A percentile compares a stretch with the other conserved stretches of the same genome.
These are phyloP conservation scores for Coffea humblotiana DNA, from an alignment of 305 asterid species.

Conservation along the genomic window DNA sequence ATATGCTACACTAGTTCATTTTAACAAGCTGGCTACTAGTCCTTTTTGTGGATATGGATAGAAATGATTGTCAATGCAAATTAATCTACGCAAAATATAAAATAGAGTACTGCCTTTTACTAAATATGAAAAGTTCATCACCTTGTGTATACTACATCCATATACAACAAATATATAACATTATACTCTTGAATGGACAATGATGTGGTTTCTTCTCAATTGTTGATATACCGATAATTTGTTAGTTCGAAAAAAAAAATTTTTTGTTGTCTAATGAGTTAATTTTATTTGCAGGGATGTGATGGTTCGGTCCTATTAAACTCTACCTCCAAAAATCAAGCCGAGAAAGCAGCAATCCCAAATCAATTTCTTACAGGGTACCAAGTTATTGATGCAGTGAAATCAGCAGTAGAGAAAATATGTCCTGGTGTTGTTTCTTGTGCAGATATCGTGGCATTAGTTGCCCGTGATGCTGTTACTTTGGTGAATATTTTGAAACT, in stretches of 20 bases:
- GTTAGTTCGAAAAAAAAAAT: too few relatives aligned
- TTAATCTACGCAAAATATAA: too few relatives aligned
- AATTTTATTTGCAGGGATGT: constrained; percentile 49
- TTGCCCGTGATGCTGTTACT: constrained; percentile 50
- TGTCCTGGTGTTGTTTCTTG: constrained; percentile 63
- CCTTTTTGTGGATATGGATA: too few relatives aligned
- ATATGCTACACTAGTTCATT: too few relatives aligned
- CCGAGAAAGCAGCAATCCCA: constrained; percentile 57
- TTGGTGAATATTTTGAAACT: constrained; percentile 21
- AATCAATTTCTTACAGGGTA: constrained; percentile 50
- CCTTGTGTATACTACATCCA: too few relatives aligned
- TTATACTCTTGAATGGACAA: too few relatives aligned
- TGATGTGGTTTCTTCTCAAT: not conserved
- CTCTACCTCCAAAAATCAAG: constrained; percentile 35
- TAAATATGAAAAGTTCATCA: not conserved
- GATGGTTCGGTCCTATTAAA: constrained; percentile 62
- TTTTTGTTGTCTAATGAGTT: not conserved
- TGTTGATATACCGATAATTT: not conserved
- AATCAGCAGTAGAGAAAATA: constrained; percentile 46
- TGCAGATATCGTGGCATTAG: constrained; percentile 58
- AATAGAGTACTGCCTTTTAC: too few relatives aligned
- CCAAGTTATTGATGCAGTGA: constrained; percentile 53
- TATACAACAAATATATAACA: too few relatives aligned
- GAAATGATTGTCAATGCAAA: too few relatives aligned
- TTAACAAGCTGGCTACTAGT: too few relatives aligned